A percentile compares a stretch with the other conserved stretches of the same genome.
phyloP scores from a whole-genome alignment of 768 basidiomycete genomes.

The Podaxis rugospora region DNA sequence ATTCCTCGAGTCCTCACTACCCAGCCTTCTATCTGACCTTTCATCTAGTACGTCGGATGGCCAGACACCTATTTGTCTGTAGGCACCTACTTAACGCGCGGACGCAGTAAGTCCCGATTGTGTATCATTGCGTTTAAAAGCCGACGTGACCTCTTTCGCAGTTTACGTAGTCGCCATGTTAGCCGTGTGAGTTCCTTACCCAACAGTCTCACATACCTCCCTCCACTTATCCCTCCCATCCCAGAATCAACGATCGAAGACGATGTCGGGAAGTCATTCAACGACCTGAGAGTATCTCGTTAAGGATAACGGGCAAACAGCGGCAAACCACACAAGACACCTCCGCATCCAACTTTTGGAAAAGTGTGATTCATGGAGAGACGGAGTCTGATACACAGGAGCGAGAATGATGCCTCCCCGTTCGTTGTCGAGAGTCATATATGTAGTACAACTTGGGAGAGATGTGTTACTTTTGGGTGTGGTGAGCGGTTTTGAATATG shows the following conservation, averaged over 20 bases:
- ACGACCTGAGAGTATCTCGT: neutral
- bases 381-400: neutral
- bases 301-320: neutral
- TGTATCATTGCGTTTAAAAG: no score
- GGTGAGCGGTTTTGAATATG: no score
- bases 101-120: no score
- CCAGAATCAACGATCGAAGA: neutral
- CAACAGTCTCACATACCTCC: neutral
- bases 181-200: neutral
- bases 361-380: neutral
- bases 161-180: neutral
- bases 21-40: no score
- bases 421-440: no score
- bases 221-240: neutral
- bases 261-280: neutral
- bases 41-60: no score
- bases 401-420: no score
- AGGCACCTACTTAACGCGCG: no score
- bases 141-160: neutral
- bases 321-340: neutral
- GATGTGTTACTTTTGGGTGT: no score
- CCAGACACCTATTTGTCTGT: no score
- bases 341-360: neutral
- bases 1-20: no score
- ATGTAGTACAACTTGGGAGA: no score